Conservation (phyloP, 2,329 filamentous ascomycete species). For the Verticillium zaregamsianum region DNA sequence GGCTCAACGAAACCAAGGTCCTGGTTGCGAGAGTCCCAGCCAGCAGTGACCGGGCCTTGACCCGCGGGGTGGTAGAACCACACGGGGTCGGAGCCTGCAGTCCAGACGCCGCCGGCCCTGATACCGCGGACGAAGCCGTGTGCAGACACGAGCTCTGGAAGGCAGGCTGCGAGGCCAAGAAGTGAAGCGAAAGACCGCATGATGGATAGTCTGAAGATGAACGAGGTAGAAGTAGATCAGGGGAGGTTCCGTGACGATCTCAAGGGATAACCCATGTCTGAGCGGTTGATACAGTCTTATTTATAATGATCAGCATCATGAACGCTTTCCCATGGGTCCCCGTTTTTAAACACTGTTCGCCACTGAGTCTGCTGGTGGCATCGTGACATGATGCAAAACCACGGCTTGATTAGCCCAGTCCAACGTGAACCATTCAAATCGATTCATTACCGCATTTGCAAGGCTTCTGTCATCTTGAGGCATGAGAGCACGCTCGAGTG, state of each 20-base stretch:
- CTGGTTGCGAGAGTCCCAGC: conserved; percentile 12
- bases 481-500: background rate
- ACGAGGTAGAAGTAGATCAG: background rate
- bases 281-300: background rate
- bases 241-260: background rate
- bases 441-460: background rate
- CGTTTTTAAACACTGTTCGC: background rate
- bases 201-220: background rate
- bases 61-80: conserved; percentile 15
- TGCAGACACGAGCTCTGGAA: conserved; percentile 11
- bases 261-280: background rate
- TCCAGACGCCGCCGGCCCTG: conserved; percentile 23
- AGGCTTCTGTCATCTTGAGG: background rate
- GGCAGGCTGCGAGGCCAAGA: conserved; percentile 1
- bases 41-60: conserved; percentile 8
- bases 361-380: background rate
- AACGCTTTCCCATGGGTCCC: background rate
- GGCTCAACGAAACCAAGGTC: conserved; percentile 34
- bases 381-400: background rate
- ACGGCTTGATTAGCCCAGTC: background rate
- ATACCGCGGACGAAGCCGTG: conserved; percentile 28
- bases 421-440: background rate
- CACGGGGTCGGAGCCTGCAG: conserved; percentile 37
- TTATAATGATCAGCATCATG: background rate
- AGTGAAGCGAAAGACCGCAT: background rate